These are phyloP conservation scores for Beauveria varroae DNA, from an alignment of 2,329 filamentous ascomycete species.

Conservation along the genomic window DNA sequence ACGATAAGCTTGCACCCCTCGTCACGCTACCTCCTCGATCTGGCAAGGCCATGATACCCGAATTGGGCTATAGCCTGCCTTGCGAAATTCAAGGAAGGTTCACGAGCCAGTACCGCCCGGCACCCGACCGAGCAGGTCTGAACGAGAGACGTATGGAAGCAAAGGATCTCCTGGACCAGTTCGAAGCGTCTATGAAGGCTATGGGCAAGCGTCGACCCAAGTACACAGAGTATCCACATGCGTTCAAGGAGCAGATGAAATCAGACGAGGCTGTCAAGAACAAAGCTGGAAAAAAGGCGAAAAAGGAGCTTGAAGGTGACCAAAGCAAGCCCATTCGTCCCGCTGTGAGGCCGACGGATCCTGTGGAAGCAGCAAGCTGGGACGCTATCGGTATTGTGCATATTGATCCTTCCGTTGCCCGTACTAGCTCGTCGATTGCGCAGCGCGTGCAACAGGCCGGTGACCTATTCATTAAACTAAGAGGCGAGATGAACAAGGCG, in stretches of 20 bases:
- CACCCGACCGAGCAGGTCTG: slow-evolving; percentile 29
- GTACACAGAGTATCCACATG: slow-evolving; percentile 39
- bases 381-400: slow-evolving; percentile 44
- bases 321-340: slow-evolving; percentile 37
- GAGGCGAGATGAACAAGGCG: slow-evolving; percentile 38
- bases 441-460: slow-evolving; percentile 43
- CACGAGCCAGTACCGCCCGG: slow-evolving; percentile 33
- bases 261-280: slow-evolving; percentile 38
- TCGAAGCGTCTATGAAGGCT: slow-evolving; percentile 32
- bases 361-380: slow-evolving; percentile 43
- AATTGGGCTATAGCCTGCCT: slow-evolving; percentile 31
- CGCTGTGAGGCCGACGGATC: slow-evolving; percentile 35
- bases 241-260: slow-evolving; percentile 39
- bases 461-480: slow-evolving; percentile 41
- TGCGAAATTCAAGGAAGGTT: slow-evolving; percentile 39
- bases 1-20: slow-evolving; percentile 36
- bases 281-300: slow-evolving; percentile 39
- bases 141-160: slow-evolving; percentile 35
- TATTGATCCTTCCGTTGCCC: slow-evolving; percentile 33
- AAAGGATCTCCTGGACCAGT: slow-evolving; percentile 31
- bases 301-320: slow-evolving; percentile 33
- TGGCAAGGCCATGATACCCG: slow-evolving; percentile 31
- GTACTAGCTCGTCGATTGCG: slow-evolving; percentile 34
- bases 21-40: slow-evolving; percentile 33
- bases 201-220: slow-evolving; percentile 37